Evolutionary conservation across 164 flowering plant genomes (phyloP).

Genomic region (Brasenia schreberi): DNA sequence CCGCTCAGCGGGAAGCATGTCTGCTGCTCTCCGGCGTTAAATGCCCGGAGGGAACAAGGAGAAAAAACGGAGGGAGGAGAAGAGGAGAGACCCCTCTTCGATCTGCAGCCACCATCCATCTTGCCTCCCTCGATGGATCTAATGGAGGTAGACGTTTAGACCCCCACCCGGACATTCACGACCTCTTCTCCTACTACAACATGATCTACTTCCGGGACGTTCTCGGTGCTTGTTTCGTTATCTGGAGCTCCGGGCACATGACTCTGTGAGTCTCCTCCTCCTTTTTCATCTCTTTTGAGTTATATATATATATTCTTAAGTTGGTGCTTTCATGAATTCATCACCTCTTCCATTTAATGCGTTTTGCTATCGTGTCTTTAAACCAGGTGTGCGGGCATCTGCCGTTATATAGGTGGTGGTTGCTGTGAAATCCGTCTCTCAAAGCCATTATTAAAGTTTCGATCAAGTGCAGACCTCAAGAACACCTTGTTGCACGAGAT

Average conservation of each 20-base stretch:
- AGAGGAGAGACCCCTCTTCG: too few relatives aligned
- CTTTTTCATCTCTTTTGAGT: background rate
- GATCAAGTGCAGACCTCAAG: constrained; percentile 9
- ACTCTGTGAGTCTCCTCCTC: constrained; percentile 2
- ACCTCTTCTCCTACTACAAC: constrained; percentile 8
- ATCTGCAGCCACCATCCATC: background rate
- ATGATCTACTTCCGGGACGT: constrained; percentile 5
- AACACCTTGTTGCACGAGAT: constrained; percentile 12
- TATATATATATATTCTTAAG: background rate
- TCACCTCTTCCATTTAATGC: background rate
- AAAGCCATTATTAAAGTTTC: constrained; percentile 10
- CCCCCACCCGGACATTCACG: constrained; percentile 10
- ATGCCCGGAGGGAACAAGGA: too few relatives aligned
- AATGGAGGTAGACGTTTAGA: constrained; percentile 4
- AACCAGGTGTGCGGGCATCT: constrained; percentile 8
- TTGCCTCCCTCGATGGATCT: background rate
- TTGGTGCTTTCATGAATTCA: background rate
- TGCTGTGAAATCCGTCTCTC: constrained; percentile 14
- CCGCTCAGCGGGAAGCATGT: too few relatives aligned
- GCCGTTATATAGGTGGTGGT: constrained; percentile 6
- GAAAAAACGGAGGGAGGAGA: too few relatives aligned
- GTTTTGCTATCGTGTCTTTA: background rate
- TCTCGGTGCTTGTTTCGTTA: constrained; percentile 8
- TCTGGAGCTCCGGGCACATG: constrained; percentile 12
- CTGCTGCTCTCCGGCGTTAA: too few relatives aligned